A percentile compares a stretch with the other conserved stretches of the same genome.
phyloP scores from a whole-genome alignment of 2,329 filamentous ascomycete species.

The Fusarium falciforme region DNA sequence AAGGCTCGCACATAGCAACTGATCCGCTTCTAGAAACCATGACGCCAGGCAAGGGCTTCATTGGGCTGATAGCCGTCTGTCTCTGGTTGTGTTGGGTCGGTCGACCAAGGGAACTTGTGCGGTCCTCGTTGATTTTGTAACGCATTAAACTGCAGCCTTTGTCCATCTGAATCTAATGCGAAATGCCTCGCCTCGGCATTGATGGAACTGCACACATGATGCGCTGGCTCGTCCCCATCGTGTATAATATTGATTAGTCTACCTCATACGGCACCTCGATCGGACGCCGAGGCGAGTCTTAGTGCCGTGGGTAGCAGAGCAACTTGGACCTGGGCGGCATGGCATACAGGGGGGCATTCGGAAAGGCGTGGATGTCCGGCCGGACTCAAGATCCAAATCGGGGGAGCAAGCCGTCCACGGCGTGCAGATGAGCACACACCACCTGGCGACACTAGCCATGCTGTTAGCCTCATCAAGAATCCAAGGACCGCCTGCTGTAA shows the following conservation, averaged over 20 bases:
- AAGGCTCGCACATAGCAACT: conserved; percentile 19
- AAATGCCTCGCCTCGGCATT: conserved; percentile 18
- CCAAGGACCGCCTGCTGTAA: conserved; percentile 10
- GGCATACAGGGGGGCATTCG: conserved; percentile 34
- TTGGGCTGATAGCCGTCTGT: conserved; percentile 6
- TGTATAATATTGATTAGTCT: conserved; percentile 36
- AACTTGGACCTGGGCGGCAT: conserved; percentile 29
- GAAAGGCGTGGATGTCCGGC: conserved; percentile 27
- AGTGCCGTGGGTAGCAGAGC: conserved; percentile 27
- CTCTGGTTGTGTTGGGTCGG: conserved; percentile 1
- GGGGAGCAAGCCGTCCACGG: conserved; percentile 33
- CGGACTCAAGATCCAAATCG: conserved; percentile 39
- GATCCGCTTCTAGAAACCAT: conserved; percentile 40
- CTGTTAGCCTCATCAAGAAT: conserved; percentile 31
- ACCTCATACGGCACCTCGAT: conserved; percentile 7
- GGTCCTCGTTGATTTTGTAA: conserved; percentile 17
- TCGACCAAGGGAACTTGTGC: conserved; percentile 2
- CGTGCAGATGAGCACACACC: conserved; percentile 36
- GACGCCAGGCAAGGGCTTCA: conserved; percentile 19
- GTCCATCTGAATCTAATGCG: conserved; percentile 15
- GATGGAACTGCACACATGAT: conserved; percentile 14
- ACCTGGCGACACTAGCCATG: conserved; percentile 31
- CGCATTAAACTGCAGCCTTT: conserved; percentile 22
- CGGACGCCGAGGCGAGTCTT: conserved; percentile 33
- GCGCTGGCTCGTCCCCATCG: conserved; percentile 17